Conservation (phyloP, 257 asterid genomes). For the Ilex aquifolium region DNA sequence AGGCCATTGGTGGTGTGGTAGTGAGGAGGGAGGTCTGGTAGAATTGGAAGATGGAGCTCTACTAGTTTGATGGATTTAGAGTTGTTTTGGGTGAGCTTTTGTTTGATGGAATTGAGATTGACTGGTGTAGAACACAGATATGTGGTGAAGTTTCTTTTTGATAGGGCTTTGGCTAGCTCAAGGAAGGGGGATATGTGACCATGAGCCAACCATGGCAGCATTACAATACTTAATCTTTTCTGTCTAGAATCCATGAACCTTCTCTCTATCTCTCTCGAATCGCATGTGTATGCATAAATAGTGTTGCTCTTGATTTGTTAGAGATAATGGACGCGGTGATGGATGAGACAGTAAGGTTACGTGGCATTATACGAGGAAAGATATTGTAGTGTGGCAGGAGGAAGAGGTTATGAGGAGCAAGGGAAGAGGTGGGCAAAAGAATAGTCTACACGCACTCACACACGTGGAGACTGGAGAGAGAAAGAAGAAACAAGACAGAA, state of each 20-base stretch:
- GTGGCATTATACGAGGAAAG: no score
- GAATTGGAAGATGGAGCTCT: conserved; percentile 42
- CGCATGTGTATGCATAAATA: no score
- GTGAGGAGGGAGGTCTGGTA: conserved; percentile 44
- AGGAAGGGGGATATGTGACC: conserved; percentile 65
- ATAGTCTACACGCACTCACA: no score
- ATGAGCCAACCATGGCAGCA: conserved; percentile 76
- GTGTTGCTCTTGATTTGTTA: no score
- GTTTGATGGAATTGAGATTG: conserved; percentile 35
- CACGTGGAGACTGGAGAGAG: no score
- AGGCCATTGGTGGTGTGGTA: conserved; percentile 67
- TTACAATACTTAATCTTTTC: conserved; percentile 38
- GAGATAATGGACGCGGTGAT: no score
- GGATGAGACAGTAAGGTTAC: no score
- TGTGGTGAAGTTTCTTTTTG: conserved; percentile 35
- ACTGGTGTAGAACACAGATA: conserved; percentile 47
- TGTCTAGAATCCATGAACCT: conserved; percentile 33
- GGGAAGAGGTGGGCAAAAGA: no score
- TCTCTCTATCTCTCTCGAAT: no score
- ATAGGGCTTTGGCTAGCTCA: conserved; percentile 50
- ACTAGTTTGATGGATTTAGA: conserved; percentile 41
- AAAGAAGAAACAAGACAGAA: no score
- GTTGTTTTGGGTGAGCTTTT: conserved; percentile 26
- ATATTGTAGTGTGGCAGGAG: no score
- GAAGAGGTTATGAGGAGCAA: no score